Evolutionary conservation across 768 basidiomycete species (phyloP).

Genomic region (Floccularia luteovirens): DNA sequence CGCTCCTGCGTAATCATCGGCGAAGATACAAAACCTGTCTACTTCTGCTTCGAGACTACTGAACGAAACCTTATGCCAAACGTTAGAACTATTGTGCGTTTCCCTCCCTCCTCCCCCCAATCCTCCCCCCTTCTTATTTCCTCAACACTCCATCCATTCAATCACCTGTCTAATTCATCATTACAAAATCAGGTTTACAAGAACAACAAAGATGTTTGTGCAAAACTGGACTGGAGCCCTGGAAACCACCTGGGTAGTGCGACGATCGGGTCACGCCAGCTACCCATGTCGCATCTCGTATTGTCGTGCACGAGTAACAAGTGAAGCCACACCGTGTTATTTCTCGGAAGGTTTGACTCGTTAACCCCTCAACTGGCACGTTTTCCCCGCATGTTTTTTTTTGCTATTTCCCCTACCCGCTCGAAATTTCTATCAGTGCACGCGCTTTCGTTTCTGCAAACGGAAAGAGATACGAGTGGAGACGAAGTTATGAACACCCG

Average conservation of each 20-base stretch:
- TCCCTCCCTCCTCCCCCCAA: no score
- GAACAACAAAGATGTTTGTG: conserved; percentile 42
- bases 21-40: conserved; percentile 49
- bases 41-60: conserved; percentile 61
- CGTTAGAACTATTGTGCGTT: conserved; percentile 44
- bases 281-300: conserved; percentile 61
- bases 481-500: conserved; percentile 37
- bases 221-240: conserved; percentile 41
- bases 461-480: conserved; percentile 61
- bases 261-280: conserved; percentile 42
- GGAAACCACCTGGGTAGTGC: conserved; percentile 49
- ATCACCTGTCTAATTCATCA: conserved; percentile 6
- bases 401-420: conserved; percentile 6
- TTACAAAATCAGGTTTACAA: conserved; percentile 35
- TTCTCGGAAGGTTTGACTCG: conserved; percentile 6
- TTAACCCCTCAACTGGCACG: conserved; percentile 6
- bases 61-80: conserved; percentile 31
- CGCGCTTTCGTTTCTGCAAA: conserved; percentile 53
- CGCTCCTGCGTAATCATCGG: conserved; percentile 64
- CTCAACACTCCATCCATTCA: conserved; percentile 3
- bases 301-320: conserved; percentile 39
- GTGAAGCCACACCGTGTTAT: conserved; percentile 25
- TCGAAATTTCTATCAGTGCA: conserved; percentile 31
- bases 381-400: no score
- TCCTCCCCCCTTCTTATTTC: neutral